These are phyloP conservation scores for Galerina sulciceps DNA, from an alignment of 768 basidiomycete genomes.

Conservation along the genomic window DNA sequence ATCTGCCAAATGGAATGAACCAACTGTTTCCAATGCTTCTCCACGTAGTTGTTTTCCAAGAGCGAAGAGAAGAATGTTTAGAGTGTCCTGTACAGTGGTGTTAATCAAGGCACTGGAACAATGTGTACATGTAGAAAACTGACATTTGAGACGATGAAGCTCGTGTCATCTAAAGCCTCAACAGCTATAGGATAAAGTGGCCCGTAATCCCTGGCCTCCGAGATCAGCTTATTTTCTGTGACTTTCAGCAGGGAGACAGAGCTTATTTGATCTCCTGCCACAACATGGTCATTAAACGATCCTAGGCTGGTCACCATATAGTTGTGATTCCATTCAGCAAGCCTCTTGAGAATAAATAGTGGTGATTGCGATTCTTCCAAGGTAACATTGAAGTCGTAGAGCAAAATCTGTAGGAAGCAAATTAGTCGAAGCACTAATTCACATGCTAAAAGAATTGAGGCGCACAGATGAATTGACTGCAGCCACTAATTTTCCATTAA, in stretches of 20 bases:
- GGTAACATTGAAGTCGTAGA: slow-evolving; percentile 43
- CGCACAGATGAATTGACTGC: slow-evolving; percentile 80
- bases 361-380: slow-evolving; percentile 32
- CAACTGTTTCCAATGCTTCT: slow-evolving; percentile 60
- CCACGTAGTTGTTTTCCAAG: slow-evolving; percentile 47
- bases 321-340: slow-evolving; percentile 79
- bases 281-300: slow-evolving; percentile 53
- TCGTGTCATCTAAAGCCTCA: slow-evolving; percentile 55
- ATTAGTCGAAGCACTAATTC: not conserved
- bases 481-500: slow-evolving; percentile 59
- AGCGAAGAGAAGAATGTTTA: slow-evolving; percentile 70
- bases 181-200: slow-evolving; percentile 76
- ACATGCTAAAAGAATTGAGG: slow-evolving; percentile 10
- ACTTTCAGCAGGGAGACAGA: slow-evolving; percentile 76
- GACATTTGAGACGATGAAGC: slow-evolving; percentile 78
- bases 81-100: slow-evolving; percentile 52
- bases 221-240: slow-evolving; percentile 43
- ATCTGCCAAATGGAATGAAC: slow-evolving; percentile 77
- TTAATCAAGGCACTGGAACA: not conserved
- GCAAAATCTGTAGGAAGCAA: slow-evolving; percentile 43
- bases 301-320: slow-evolving; percentile 76
- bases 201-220: slow-evolving; percentile 74
- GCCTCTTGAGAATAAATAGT: slow-evolving; percentile 40
- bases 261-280: slow-evolving; percentile 81
- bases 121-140: slow-evolving; percentile 16